Evolutionary conservation across 352 stramenopile species (phyloP).

Genomic region (Globisporangium ultimum): DNA sequence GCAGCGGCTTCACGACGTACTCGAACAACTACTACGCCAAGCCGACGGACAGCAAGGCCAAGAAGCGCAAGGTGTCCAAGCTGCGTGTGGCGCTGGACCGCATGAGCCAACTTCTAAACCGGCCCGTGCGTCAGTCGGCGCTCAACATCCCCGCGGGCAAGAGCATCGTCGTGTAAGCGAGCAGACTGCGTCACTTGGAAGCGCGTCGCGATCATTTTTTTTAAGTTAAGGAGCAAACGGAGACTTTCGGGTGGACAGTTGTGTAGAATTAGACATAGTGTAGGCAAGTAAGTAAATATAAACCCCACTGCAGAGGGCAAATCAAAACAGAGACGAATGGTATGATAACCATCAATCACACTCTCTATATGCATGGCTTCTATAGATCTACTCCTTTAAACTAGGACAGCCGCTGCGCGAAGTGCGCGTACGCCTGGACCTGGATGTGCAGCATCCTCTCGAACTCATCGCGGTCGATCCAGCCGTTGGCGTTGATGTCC

Average conservation of each 20-base stretch:
- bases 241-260: too few species aligned
- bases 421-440: constrained; percentile 43
- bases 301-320: too few species aligned
- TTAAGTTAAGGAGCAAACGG: too few species aligned
- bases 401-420: constrained; percentile 28
- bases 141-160: constrained; percentile 57
- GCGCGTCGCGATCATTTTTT: neutral
- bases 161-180: constrained; percentile 63
- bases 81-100: constrained; percentile 60
- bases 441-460: constrained; percentile 47
- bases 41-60: constrained; percentile 23
- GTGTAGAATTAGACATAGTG: neutral
- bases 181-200: neutral
- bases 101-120: constrained; percentile 72
- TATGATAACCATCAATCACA: too few species aligned
- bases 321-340: too few species aligned
- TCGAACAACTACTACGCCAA: constrained; percentile 21
- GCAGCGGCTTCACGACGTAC: constrained; percentile 27
- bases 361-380: too few species aligned
- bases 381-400: too few species aligned
- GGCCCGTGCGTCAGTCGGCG: constrained; percentile 63
- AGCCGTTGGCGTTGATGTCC: constrained; percentile 30
- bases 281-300: neutral
- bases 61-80: constrained; percentile 67
- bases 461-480: constrained; percentile 45